Base-by-base conservation (phyloP, 192 early-diverging fungal genomes). In the Coemansia sp. region DNA sequence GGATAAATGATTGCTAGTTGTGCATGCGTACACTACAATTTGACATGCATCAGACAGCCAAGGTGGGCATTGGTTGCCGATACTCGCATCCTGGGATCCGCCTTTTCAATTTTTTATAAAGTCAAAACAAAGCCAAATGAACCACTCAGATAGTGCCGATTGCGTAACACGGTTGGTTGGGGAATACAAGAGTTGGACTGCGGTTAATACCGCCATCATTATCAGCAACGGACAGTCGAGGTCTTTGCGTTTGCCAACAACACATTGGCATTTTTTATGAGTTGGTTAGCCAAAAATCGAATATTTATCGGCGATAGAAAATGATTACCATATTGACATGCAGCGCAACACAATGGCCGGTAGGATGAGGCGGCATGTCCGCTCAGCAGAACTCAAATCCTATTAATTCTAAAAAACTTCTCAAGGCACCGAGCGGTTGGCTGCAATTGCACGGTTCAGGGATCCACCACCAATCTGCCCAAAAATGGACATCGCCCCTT, bases 401-500 rank as follows among this genome's bases (percentile, higher is more conserved):
- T 2, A 43, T 43, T 43, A 43, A 43, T 43, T 43, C 38, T 1
- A 21, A 21, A 12, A 19, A 15, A 2, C 49, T 69, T 69, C 67
- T 55, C 67, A 63, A 63, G 67, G 1, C 19, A 22, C 22, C 5
- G 45, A 62, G 52, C 56, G 67, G 61, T 63, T 63, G 56, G 61
- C 55, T 48, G 51, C n/a, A 29, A 54, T 53, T 67, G 15, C 21
- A 37, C 29, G 57, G 23, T 32, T 48, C 23, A 7, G 47, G 63
- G 63, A 65, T 65, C 55, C 37, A 17, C 29, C 55, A 5, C 55
- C 35, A 27, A 29, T 32, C 19, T 12, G 56, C 56, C 56, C 25
- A 57, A 10, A 29, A 37, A 32, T 32, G 29, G 29, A 0, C 29
- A 32, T 32, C 35, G 27, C 9, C 56, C 9, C 37, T 2, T 9